These are phyloP conservation scores for Colletotrichum kahawae DNA, from an alignment of 2,329 filamentous ascomycete species.

Conservation along the genomic window DNA sequence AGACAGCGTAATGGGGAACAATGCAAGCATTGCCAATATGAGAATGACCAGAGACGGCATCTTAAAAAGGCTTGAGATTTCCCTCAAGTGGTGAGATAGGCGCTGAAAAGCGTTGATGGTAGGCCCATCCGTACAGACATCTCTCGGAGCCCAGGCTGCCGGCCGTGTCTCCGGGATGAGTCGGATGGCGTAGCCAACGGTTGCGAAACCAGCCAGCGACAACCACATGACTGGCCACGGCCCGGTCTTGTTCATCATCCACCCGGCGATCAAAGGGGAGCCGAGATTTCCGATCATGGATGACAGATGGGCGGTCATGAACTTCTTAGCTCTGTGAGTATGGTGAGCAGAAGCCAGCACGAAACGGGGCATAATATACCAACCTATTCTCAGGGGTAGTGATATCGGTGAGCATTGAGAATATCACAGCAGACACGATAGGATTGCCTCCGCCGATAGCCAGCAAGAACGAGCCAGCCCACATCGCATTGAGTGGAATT, in stretches of 20 bases:
- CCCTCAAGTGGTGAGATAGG: not conserved
- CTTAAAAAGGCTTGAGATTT: not conserved
- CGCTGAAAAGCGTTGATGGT: not conserved
- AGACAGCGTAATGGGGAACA: not conserved
- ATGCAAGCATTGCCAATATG: constrained; percentile 24
- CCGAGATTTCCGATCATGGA: constrained; percentile 38
- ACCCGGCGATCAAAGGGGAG: constrained; percentile 38
- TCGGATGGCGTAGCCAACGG: not conserved
- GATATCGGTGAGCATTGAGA: constrained; percentile 42
- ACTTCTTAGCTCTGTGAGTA: constrained; percentile 35
- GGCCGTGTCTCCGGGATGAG: not conserved
- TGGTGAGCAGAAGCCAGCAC: not conserved
- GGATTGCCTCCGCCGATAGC: constrained; percentile 41
- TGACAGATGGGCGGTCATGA: constrained; percentile 34
- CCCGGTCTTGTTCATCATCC: constrained; percentile 37
- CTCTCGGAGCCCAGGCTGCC: not conserved
- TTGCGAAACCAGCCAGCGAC: not conserved
- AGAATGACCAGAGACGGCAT: constrained; percentile 28
- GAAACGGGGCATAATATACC: not conserved
- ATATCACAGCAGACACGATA: constrained; percentile 33
- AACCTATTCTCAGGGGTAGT: constrained; percentile 33
- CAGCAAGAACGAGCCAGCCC: constrained; percentile 2
- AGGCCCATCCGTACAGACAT: not conserved
- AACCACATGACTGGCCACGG: constrained; percentile 28
- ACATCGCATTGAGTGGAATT: constrained; percentile 16